Evolutionary conservation across 768 basidiomycete species (phyloP), one percentile per base, ranked within the genome.

Genomic region (Leccinum aurantiacum): DNA sequence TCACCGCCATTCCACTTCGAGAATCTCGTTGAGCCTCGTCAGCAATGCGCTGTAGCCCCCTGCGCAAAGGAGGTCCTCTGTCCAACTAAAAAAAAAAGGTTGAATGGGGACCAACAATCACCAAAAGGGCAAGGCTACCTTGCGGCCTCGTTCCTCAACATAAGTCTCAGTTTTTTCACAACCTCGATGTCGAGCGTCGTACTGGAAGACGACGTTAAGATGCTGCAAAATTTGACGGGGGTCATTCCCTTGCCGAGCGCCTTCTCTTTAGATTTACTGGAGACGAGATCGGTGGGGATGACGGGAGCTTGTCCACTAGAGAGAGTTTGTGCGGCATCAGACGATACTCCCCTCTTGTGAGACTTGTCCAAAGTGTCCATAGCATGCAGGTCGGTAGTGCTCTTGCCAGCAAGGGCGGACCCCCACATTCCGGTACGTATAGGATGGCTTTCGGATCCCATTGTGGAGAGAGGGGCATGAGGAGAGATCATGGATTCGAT

Each of bases 1-100:
- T 61, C 65, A 92, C 93, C 96, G 87, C 97, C 97, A 99, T 75
- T 99, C 97, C 37, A 98, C 86, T 66, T 95, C 91, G 1, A 99
- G 80, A 17, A 98, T 82, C 74, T 99, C 95, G 60, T 94, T 91
- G 24, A 98, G 76, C 56, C 93, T 80, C 0, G 88, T 91, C 46
- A 98, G 72, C 33, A 99, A 76, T 2, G 89, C 87, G 10, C 86
- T 82, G 68, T 98, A 99, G 1, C 97, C 97, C 15, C 94, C 93
- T 24, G 85, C 74, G 53, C 81, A 81, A 52, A 97, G 72, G 69
- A 98, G 98, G 48, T 88, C 87, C 65, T 92, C 83, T 13, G 97
- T 88, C 95, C 96, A 98, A 56, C 93, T 95, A 60, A 0, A 55
- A 48, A 55, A 24, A 48, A 52, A 48, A 37, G 56, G 25, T 58